phyloP scores from a whole-genome alignment of 306 rosid genomes.

The Quercus agrifolia region DNA sequence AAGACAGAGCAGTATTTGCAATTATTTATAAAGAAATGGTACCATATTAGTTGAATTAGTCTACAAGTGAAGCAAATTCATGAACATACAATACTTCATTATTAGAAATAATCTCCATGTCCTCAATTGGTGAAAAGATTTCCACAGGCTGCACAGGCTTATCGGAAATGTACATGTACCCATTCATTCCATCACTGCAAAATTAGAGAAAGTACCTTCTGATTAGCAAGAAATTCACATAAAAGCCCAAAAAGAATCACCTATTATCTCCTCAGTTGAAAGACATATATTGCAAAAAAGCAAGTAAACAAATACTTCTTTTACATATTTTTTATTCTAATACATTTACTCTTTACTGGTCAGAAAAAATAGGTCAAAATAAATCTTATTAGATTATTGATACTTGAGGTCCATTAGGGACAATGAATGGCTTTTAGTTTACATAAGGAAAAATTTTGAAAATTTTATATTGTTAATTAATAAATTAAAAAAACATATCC shows the following conservation, averaged over 20 bases:
- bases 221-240: not conserved
- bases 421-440: no score
- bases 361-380: no score
- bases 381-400: no score
- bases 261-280: no score
- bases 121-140: slow-evolving; percentile 22
- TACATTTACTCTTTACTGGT: no score
- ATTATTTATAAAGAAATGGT: not conserved
- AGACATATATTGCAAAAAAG: no score
- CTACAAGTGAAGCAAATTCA: not conserved
- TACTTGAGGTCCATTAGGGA: no score
- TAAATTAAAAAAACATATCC: no score
- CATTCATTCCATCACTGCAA: slow-evolving; percentile 32
- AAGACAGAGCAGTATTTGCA: not conserved
- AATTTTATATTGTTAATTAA: no score
- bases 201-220: not conserved
- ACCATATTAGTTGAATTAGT: not conserved
- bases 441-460: no score
- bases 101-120: slow-evolving; percentile 15
- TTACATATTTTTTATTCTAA: no score
- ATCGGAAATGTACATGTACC: slow-evolving; percentile 12
- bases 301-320: no score
- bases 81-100: slow-evolving; percentile 24
- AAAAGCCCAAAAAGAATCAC: not conserved
- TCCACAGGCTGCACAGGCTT: slow-evolving; percentile 12